phyloP scores from a whole-genome alignment of 371 early-diverging fungal species.

The Mortierella sp. region DNA sequence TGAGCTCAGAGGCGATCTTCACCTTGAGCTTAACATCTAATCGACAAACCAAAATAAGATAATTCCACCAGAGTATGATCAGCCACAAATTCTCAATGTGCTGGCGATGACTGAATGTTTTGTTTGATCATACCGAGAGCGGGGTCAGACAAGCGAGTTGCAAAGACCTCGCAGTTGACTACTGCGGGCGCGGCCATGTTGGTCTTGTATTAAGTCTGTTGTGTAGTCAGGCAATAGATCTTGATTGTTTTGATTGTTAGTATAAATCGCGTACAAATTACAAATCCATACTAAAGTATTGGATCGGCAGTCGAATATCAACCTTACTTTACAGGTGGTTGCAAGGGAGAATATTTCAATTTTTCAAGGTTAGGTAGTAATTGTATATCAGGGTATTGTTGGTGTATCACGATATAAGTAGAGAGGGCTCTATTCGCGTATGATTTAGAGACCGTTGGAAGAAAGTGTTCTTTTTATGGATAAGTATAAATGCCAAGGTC shows the following conservation, averaged over 20 bases:
- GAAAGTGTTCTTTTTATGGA: not conserved
- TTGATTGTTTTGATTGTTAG: no score
- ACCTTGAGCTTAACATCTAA: constrained; percentile 77
- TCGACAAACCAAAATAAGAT: not conserved
- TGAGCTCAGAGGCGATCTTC: constrained; percentile 88
- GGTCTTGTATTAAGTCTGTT: not conserved
- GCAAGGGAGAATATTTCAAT: not conserved
- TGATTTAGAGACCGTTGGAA: not conserved
- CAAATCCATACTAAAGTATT: no score
- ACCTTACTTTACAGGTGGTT: not conserved
- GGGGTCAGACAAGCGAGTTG: constrained; percentile 54
- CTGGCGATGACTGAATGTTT: not conserved
- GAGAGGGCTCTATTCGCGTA: not conserved
- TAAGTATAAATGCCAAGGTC: not conserved
- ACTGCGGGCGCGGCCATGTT: constrained; percentile 48
- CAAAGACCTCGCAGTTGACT: constrained; percentile 54
- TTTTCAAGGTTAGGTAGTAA: not conserved
- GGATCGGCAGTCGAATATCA: not conserved
- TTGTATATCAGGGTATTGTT: not conserved
- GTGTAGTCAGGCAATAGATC: not conserved
- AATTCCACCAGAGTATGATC: not conserved
- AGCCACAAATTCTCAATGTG: not conserved
- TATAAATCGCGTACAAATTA: no score
- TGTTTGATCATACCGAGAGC: constrained; percentile 30
- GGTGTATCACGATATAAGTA: not conserved